Base-by-base conservation (phyloP, 192 early-diverging fungal genomes). In the Geranomyces michiganensis region DNA sequence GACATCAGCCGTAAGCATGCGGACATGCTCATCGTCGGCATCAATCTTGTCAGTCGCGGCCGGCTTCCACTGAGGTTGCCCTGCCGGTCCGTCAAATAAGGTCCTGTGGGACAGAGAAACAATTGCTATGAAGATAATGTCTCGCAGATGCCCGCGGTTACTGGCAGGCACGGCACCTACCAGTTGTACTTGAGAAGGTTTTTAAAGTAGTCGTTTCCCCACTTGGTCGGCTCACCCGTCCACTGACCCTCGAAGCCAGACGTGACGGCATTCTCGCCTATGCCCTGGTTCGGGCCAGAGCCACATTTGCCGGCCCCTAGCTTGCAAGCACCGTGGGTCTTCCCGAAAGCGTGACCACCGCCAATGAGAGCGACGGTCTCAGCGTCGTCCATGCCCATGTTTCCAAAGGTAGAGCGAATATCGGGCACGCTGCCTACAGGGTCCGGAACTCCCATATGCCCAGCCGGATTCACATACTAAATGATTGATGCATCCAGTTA, bases 231-330 rank as follows among this genome's bases (percentile, higher is more conserved):
- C 15, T 85, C 82, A 45, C 83, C 81, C 53, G 87, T 91, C 94
- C 94, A 95, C n/a, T 90, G 27, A 58, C 92, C 93, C 22, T 92
- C 88, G 65, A 84, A 94, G 14, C 94, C 94, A 65, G 83, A 86
- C 55, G 69, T 76, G 62, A 78, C 60, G 1, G 78, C 68, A 62
- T 79, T 68, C 44, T n/a, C 19, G 17, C 75, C 78, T 56, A 73
- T 73, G 56, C 78, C 74, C 22, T 74, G 19, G 48, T 47, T 26
- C 30, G 73, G 48, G 22, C 59, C 62, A 56, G 49, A 62, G 29
- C 68, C 69, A 62, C 75, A 76, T 22, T 56, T 72, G 60, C 75
- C 75, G 13, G 73, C 49, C 6, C 73, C 73, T 0, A 66, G 36
- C 15, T 51, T 31, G 69, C 71, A 64, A 2, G 85, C 87, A 49